These are phyloP conservation scores for Lolium rigidum DNA, from an alignment of 176 grass and related monocot species.

Conservation along the genomic window DNA sequence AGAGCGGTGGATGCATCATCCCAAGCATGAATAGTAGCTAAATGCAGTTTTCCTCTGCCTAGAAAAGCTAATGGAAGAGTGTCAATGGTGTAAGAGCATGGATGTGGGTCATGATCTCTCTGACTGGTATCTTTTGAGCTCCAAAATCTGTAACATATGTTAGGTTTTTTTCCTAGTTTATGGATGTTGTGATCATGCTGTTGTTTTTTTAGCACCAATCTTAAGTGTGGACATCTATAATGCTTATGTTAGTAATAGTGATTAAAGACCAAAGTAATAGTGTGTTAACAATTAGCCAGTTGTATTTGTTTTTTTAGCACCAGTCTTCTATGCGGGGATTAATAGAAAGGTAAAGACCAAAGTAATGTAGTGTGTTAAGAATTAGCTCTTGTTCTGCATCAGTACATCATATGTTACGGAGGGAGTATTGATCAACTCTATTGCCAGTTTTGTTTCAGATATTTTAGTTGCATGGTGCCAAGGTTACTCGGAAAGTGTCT, in stretches of 20 bases:
- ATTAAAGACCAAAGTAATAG: neutral
- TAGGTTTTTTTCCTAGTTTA: neutral
- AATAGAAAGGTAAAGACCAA: neutral
- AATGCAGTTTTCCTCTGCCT: neutral
- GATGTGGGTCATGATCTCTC: slow-evolving; percentile 46
- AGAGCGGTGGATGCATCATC: neutral
- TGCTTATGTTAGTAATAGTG: neutral
- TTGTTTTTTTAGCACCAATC: neutral
- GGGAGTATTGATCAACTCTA: neutral
- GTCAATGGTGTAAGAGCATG: slow-evolving; percentile 1
- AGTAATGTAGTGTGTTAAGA: neutral
- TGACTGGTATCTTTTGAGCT: slow-evolving; percentile 28
- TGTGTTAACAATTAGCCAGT: neutral
- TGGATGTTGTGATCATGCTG: neutral
- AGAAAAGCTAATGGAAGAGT: slow-evolving; percentile 2
- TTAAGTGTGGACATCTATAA: neutral
- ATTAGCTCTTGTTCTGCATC: neutral
- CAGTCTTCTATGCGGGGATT: neutral
- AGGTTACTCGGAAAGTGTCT: neutral
- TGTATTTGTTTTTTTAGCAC: no score
- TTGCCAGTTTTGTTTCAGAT: neutral
- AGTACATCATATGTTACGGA: no score
- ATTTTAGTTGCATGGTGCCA: neutral
- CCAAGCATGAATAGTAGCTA: neutral
- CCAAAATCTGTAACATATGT: slow-evolving; percentile 38